A percentile compares a stretch with the other conserved stretches of the same genome.
These are phyloP conservation scores for Phytophthora pisi DNA, from an alignment of 352 stramenopile species.

Conservation along the genomic window DNA sequence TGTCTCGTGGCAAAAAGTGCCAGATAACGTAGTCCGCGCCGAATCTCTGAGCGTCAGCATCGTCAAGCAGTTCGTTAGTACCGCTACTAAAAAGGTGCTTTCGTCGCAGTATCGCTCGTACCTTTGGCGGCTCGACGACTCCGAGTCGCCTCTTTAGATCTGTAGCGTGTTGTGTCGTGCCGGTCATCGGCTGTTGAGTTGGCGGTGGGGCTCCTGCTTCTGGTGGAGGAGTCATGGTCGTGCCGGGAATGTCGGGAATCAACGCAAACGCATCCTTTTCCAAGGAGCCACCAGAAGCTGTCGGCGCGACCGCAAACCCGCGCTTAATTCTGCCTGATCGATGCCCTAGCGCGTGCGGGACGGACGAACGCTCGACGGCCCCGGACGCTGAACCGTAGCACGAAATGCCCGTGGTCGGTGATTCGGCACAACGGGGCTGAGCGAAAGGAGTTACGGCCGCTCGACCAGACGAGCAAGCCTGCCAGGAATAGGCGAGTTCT, in stretches of 20 bases:
- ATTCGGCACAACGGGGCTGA: constrained; percentile 13
- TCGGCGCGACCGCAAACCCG: constrained; percentile 37
- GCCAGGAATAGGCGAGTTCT: constrained; percentile 21
- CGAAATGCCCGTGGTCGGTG: constrained; percentile 23
- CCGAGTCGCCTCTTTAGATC: constrained; percentile 29
- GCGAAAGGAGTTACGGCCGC: constrained; percentile 28
- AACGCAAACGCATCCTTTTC: constrained; percentile 47
- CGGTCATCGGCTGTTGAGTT: constrained; percentile 2
- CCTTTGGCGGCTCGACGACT: constrained; percentile 23
- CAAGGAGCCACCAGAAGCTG: constrained; percentile 41
- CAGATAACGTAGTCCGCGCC: constrained; percentile 59
- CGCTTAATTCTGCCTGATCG: constrained; percentile 43
- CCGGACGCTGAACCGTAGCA: constrained; percentile 27
- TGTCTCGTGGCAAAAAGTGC: constrained; percentile 46
- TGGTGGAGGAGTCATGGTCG: constrained; percentile 38
- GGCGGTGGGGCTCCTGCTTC: constrained; percentile 27
- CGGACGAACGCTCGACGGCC: constrained; percentile 20
- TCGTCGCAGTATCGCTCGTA: background rate
- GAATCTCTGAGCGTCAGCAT: constrained; percentile 31
- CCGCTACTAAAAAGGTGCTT: background rate
- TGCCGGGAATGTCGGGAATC: constrained; percentile 36
- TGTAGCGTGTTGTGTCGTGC: constrained; percentile 6
- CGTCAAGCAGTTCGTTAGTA: background rate
- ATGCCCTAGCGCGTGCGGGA: constrained; percentile 20
- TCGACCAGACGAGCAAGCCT: constrained; percentile 4